phyloP scores from a whole-genome alignment of 1,284 basidiomycete species.

The Microbotryum scabiosae region DNA sequence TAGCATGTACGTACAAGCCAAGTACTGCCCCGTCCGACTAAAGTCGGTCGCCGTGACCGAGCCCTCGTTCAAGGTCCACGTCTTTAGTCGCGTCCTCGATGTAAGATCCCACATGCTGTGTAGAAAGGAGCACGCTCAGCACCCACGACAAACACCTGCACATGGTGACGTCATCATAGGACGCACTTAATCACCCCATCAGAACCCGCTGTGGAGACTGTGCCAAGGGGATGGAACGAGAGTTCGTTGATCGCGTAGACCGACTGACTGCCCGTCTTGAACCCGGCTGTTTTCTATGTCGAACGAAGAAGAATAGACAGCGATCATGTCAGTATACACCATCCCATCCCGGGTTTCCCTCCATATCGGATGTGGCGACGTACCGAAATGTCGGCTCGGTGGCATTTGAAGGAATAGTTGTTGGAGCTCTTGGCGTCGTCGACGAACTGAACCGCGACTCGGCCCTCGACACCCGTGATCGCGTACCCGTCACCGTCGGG shows the following conservation, averaged over 20 bases:
- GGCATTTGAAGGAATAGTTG: constrained; percentile 82
- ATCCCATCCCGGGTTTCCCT: too few species aligned
- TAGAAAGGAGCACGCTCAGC: background rate
- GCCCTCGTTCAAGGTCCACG: constrained; percentile 43
- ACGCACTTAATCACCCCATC: constrained; percentile 71
- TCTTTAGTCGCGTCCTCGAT: too few species aligned
- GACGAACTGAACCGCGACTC: constrained; percentile 88
- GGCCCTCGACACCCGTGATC: constrained; percentile 84
- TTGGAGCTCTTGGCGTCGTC: constrained; percentile 55
- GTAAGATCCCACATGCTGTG: constrained; percentile 56
- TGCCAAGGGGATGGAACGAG: constrained; percentile 82
- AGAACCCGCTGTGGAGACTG: constrained; percentile 86
- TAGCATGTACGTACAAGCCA: constrained; percentile 56
- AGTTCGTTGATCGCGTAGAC: constrained; percentile 89
- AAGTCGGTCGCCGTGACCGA: constrained; percentile 67
- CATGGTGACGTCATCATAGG: constrained; percentile 60
- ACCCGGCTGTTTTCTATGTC: constrained; percentile 18
- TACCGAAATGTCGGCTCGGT: background rate
- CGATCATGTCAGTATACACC: too few species aligned
- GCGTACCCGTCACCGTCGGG: constrained; percentile 74
- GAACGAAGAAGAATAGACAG: background rate
- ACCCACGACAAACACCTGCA: background rate
- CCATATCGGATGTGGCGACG: too few species aligned
- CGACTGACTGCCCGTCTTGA: constrained; percentile 45
- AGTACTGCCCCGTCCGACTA: constrained; percentile 74